Base-by-base conservation (phyloP, 2,329 filamentous ascomycete genomes). In the Lasiodiplodia hormozganensis region DNA sequence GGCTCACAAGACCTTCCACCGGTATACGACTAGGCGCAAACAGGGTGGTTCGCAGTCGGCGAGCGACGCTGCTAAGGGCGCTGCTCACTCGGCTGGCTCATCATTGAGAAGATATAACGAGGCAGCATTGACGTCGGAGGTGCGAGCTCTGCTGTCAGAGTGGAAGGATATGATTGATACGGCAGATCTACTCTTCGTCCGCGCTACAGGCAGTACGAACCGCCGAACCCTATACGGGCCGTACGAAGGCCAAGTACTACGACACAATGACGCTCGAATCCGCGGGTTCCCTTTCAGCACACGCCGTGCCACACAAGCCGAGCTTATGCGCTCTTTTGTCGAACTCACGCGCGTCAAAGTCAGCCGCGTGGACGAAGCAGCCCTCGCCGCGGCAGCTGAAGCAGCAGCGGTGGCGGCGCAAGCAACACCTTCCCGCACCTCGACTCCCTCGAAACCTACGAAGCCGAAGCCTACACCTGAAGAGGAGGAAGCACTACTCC, bases 1-100 rank as follows among this genome's bases (percentile, higher is more conserved):
- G 54, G 95, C 94, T 0, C 95, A 98, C 81, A 99, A 99, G 83
- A 97, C 95, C 0, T 99, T 98, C 79, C 96, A 99, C 79, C 88
- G 96, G 68, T 99, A 99, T 77, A 99, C 96, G 0, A 99, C 96
- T 6, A 87, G 96, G 72, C 88, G 96, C 72, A 99, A 99, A 79
- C 96, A 99, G 79, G 96, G 96, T 84, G 96, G 96, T 52, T 90
- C 94, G 12, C 96, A 99, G 78, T 96, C 94, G 3, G 91, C 95
- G 34, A 98, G 94, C 78, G 96, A 99, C 78, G 92, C 93, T 70
- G 88, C 94, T n/a, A 97, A 97, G 77, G 95, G 96, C 16, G 90
- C 91, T 57, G 96, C 96, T 0, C 94, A 98, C 80, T 98, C 96
- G 4, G 96, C 94, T 8, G 96, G 96, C 78, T 92, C 96, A 0